A percentile compares a stretch with the other conserved stretches of the same genome.
phyloP scores from a whole-genome alignment of 2,329 filamentous ascomycete genomes.

The Aspergillus texensis region DNA sequence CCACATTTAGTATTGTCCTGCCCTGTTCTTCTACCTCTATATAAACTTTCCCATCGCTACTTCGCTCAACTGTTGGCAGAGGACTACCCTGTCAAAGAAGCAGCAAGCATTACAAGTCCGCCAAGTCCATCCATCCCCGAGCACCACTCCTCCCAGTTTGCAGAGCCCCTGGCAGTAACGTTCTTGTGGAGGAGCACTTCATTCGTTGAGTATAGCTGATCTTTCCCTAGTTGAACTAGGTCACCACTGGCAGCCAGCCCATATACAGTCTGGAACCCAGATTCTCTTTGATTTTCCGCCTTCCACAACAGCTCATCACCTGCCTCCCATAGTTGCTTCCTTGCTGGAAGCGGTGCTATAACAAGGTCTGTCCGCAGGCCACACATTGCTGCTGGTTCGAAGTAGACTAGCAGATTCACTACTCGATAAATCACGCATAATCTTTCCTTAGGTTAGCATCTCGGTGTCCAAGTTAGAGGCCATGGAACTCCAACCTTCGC shows the following conservation, averaged over 20 bases:
- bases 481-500: neutral
- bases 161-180: neutral
- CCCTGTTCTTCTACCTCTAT: no score
- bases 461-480: no score
- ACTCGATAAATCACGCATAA: slow-evolving; percentile 44
- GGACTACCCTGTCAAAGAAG: slow-evolving; percentile 29
- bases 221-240: neutral
- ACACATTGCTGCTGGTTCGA: slow-evolving; percentile 45
- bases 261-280: slow-evolving; percentile 6
- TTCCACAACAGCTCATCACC: slow-evolving; percentile 39
- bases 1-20: neutral
- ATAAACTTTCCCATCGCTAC: no score
- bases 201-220: slow-evolving; percentile 2
- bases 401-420: slow-evolving; percentile 48
- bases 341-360: slow-evolving; percentile 47
- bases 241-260: neutral
- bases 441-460: slow-evolving; percentile 24
- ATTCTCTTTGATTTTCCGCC: slow-evolving; percentile 30
- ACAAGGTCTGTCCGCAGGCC: slow-evolving; percentile 37
- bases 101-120: slow-evolving; percentile 50
- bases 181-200: neutral
- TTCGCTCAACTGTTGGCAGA: neutral
- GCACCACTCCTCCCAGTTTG: slow-evolving; percentile 51
- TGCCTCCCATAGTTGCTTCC: slow-evolving; percentile 51
- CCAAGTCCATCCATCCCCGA: slow-evolving; percentile 51